These are phyloP conservation scores for Ogataea neopini DNA, from an alignment of 805 yeast species.

Conservation along the genomic window DNA sequence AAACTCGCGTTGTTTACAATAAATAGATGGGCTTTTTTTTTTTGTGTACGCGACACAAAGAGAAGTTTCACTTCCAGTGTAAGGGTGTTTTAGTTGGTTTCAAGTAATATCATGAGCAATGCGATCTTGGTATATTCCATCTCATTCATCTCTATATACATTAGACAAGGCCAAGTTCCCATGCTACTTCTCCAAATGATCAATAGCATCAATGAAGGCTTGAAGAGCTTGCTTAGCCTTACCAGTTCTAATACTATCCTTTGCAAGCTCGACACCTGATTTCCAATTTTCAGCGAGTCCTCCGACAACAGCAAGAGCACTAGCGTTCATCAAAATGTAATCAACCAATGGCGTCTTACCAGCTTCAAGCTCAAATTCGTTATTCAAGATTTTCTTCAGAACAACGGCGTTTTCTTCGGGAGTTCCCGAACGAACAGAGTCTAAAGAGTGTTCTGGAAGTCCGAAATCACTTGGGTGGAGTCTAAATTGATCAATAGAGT, in stretches of 20 bases:
- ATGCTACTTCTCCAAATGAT: conserved; percentile 9
- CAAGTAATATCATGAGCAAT: no score
- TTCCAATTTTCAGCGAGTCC: conserved; percentile 71
- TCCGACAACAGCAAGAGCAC: conserved; percentile 79
- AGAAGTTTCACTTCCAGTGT: neutral
- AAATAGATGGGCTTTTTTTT: neutral
- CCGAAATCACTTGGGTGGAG: conserved; percentile 80
- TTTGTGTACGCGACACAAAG: neutral
- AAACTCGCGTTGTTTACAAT: conserved; percentile 14
- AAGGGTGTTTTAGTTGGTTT: no score
- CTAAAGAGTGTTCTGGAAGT: conserved; percentile 67
- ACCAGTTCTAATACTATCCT: conserved; percentile 66
- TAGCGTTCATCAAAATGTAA: conserved; percentile 87
- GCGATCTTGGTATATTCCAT: no score
- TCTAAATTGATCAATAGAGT: conserved; percentile 41
- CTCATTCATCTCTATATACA: no score
- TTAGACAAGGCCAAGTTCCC: no score
- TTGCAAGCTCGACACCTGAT: conserved; percentile 75
- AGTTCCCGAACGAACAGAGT: conserved; percentile 76
- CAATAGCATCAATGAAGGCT: conserved; percentile 47
- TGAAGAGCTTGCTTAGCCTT: conserved; percentile 61
- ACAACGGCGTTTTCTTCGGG: conserved; percentile 79
- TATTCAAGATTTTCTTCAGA: conserved; percentile 45
- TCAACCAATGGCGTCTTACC: conserved; percentile 72
- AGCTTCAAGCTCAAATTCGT: conserved; percentile 42